A percentile compares a stretch with the other conserved stretches of the same genome.
phyloP scores from a whole-genome alignment of 305 asterid genomes.

The Rubia peregrina region DNA sequence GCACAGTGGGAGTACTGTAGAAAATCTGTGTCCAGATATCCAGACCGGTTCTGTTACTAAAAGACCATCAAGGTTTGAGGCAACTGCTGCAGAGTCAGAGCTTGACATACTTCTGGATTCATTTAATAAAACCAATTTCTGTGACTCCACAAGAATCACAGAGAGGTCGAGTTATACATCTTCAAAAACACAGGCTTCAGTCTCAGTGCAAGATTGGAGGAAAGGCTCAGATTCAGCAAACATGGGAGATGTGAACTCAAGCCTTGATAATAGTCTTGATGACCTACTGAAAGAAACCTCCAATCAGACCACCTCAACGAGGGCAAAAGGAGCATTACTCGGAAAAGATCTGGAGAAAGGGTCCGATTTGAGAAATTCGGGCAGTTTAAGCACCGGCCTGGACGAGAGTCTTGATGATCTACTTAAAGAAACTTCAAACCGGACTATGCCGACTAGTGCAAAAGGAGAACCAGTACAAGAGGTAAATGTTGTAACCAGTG shows the following conservation, averaged over 20 bases:
- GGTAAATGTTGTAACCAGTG: conserved; percentile 18
- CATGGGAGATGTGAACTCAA: conserved; percentile 10
- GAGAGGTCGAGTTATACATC: conserved; percentile 13
- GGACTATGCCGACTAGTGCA: conserved; percentile 17
- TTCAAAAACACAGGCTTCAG: conserved; percentile 8
- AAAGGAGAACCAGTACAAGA: conserved; percentile 18
- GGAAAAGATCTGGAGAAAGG: conserved; percentile 9
- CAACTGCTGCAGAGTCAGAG: conserved; percentile 61
- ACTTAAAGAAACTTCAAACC: conserved; percentile 46
- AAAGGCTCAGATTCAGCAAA: conserved; percentile 18
- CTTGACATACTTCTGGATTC: conserved; percentile 85
- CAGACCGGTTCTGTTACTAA: conserved; percentile 20
- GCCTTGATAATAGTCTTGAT: conserved; percentile 44
- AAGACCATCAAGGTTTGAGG: conserved; percentile 37
- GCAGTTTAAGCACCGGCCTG: conserved; percentile 14
- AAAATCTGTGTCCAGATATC: conserved; percentile 18
- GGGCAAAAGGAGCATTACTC: conserved; percentile 12
- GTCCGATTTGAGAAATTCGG: conserved; percentile 14
- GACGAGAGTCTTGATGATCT: conserved; percentile 51
- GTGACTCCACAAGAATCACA: conserved; percentile 21
- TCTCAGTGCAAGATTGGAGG: conserved; percentile 19
- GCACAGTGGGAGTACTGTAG: conserved; percentile 15
- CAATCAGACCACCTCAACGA: conserved; percentile 20
- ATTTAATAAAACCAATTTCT: conserved; percentile 32
- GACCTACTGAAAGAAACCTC: conserved; percentile 54